phyloP scores from a whole-genome alignment of 1,139 yeast genomes.

The Debaryomycetaceae sp. region DNA sequence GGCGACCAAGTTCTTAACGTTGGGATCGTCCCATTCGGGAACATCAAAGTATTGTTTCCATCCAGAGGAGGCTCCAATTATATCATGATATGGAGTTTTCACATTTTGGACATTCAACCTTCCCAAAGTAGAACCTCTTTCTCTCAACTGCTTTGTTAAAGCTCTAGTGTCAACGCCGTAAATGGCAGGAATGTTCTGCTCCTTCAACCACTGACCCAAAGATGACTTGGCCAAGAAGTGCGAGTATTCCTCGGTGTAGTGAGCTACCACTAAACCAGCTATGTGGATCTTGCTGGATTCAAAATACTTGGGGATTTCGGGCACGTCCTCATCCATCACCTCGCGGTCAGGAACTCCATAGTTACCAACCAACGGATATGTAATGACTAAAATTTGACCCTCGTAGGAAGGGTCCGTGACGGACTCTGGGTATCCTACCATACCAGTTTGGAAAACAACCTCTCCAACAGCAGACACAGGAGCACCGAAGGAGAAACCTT shows the following conservation, averaged over 20 bases:
- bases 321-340: constrained; percentile 67
- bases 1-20: constrained; percentile 85
- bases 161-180: constrained; percentile 98
- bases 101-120: constrained; percentile 65
- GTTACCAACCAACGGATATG: constrained; percentile 96
- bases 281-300: constrained; percentile 90
- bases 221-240: constrained; percentile 92
- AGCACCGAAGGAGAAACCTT: constrained; percentile 98
- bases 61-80: constrained; percentile 17
- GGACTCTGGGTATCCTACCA: constrained; percentile 99
- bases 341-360: constrained; percentile 97
- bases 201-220: constrained; percentile 89
- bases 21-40: constrained; percentile 94
- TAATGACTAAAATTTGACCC: constrained; percentile 95
- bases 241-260: constrained; percentile 93
- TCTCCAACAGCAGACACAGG: constrained; percentile 90
- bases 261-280: constrained; percentile 96
- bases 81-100: constrained; percentile 32
- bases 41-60: constrained; percentile 68
- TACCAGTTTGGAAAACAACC: constrained; percentile 98
- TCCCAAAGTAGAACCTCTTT: constrained; percentile 89
- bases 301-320: constrained; percentile 82
- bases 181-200: constrained; percentile 90
- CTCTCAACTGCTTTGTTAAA: constrained; percentile 89
- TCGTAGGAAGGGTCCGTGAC: constrained; percentile 98